A percentile compares a stretch with the other conserved stretches of the same genome.
These are phyloP conservation scores for Chrysopogon serrulatus DNA, from an alignment of 176 grass and related monocot genomes.

Conservation along the genomic window DNA sequence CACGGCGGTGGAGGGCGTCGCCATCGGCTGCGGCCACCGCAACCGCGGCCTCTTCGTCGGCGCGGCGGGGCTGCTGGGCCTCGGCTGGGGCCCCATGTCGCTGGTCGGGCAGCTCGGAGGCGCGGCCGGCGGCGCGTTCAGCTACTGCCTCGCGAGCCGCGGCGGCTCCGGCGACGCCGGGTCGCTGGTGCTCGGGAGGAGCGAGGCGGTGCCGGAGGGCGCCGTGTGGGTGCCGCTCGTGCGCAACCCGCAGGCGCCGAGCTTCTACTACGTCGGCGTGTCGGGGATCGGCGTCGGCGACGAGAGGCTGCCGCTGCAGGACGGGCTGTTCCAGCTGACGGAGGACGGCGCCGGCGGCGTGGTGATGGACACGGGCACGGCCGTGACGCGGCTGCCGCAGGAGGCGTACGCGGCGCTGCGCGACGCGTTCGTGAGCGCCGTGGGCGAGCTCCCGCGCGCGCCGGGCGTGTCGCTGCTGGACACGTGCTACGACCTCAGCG, in stretches of 20 bases:
- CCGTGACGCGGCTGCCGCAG: slow-evolving; percentile 53
- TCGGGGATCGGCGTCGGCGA: slow-evolving; percentile 69
- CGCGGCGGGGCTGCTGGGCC: slow-evolving; percentile 62
- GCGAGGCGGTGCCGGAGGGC: slow-evolving; percentile 66
- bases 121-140: slow-evolving; percentile 68
- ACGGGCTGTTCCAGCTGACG: slow-evolving; percentile 60
- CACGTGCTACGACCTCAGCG: slow-evolving; percentile 83
- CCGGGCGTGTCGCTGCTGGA: slow-evolving; percentile 67
- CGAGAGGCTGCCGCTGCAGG: slow-evolving; percentile 37
- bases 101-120: slow-evolving; percentile 78
- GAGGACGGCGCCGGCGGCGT: slow-evolving; percentile 73
- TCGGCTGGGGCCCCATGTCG: slow-evolving; percentile 91
- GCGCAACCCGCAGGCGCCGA: slow-evolving; percentile 62
- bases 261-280: slow-evolving; percentile 92
- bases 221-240: slow-evolving; percentile 88
- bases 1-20: slow-evolving; percentile 52
- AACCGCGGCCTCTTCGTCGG: slow-evolving; percentile 81
- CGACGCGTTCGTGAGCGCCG: slow-evolving; percentile 42
- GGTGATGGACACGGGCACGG: slow-evolving; percentile 96
- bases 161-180: slow-evolving; percentile 29
- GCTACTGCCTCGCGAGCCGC: slow-evolving; percentile 83
- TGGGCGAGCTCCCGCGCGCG: slow-evolving; percentile 45
- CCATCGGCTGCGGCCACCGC: slow-evolving; percentile 87
- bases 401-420: slow-evolving; percentile 64
- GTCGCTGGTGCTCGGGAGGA: slow-evolving; percentile 66